Percentiles rank a stretch among this genome's conserved stretches.
Evolutionary conservation across 2,329 filamentous ascomycete species (phyloP).

Genomic region (Arachnopeziza araneosa): DNA sequence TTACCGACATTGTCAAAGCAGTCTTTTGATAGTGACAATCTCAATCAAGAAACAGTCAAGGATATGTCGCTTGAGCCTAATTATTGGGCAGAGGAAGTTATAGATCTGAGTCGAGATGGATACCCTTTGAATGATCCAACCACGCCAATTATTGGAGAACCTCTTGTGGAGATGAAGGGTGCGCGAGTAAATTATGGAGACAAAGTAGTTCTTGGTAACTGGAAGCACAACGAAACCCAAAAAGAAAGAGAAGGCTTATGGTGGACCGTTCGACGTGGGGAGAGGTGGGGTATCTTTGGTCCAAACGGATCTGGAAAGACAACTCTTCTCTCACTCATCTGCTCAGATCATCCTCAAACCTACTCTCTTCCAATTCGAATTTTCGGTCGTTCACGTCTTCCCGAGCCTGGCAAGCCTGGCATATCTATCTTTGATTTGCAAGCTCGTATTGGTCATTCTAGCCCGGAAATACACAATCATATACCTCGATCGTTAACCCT

Average conservation of each 20-base stretch:
- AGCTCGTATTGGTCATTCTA: conserved; percentile 82
- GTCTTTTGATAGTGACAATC: neutral
- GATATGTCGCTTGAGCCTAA: neutral
- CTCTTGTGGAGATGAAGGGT: conserved; percentile 80
- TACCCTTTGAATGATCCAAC: conserved; percentile 17
- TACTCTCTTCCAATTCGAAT: conserved; percentile 84
- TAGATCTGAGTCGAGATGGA: conserved; percentile 20
- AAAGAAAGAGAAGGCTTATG: conserved; percentile 56
- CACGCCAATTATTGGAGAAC: conserved; percentile 34
- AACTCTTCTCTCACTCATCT: conserved; percentile 84
- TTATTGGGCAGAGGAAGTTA: neutral
- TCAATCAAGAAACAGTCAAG: neutral
- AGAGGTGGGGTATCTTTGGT: conserved; percentile 89
- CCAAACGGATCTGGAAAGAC: conserved; percentile 96
- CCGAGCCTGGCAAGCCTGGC: conserved; percentile 59
- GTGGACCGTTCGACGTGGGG: conserved; percentile 77
- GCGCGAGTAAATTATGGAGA: conserved; percentile 76
- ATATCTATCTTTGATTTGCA: conserved; percentile 94
- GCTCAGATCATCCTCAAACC: conserved; percentile 91
- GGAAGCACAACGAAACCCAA: conserved; percentile 48
- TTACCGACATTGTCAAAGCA: conserved; percentile 5
- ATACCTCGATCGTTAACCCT: conserved; percentile 76
- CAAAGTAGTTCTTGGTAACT: conserved; percentile 75
- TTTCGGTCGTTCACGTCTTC: conserved; percentile 77
- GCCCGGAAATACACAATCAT: conserved; percentile 88